Evolutionary conservation across 208 protist species (phyloP).

Genomic region (Zelonia costaricensis): DNA sequence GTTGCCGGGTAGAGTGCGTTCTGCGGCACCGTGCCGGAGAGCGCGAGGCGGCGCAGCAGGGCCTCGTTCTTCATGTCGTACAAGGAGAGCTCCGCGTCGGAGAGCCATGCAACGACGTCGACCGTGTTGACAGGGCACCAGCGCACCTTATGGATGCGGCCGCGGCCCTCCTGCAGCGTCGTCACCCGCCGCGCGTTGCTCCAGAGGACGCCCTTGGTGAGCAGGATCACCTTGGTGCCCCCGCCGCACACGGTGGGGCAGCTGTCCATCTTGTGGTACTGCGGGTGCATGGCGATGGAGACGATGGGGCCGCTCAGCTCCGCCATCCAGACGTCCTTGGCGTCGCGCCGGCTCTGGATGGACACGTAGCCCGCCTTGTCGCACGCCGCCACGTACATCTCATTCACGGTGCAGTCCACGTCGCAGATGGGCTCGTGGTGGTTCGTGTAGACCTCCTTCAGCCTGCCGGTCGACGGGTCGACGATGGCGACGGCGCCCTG

Average conservation of each 20-base stretch:
- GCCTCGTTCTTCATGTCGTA: constrained; percentile 44
- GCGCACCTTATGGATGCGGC: constrained; percentile 50
- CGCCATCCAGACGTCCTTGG: constrained; percentile 38
- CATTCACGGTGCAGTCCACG: constrained; percentile 43
- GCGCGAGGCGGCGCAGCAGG: constrained; percentile 26
- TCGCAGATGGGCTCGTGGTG: constrained; percentile 68
- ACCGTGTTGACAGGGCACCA: constrained; percentile 41
- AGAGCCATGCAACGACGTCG: constrained; percentile 70
- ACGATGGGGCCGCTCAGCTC: constrained; percentile 48
- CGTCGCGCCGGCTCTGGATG: constrained; percentile 39
- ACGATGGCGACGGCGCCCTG: constrained; percentile 61
- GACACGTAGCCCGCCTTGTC: constrained; percentile 57
- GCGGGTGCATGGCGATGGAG: constrained; percentile 61
- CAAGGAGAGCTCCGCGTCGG: constrained; percentile 52
- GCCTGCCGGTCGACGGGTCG: constrained; percentile 23
- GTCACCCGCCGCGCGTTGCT: constrained; percentile 47
- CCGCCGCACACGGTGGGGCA: constrained; percentile 40
- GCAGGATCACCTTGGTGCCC: constrained; percentile 50
- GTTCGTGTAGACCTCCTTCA: constrained; percentile 27
- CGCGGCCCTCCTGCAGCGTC: constrained; percentile 47
- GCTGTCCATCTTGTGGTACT: constrained; percentile 48
- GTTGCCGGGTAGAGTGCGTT: constrained; percentile 54
- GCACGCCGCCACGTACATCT: constrained; percentile 50
- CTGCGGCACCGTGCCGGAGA: constrained; percentile 16
- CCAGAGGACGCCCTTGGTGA: constrained; percentile 45